Conservation (phyloP, 768 basidiomycete species). For the Myochromella boudieri region DNA sequence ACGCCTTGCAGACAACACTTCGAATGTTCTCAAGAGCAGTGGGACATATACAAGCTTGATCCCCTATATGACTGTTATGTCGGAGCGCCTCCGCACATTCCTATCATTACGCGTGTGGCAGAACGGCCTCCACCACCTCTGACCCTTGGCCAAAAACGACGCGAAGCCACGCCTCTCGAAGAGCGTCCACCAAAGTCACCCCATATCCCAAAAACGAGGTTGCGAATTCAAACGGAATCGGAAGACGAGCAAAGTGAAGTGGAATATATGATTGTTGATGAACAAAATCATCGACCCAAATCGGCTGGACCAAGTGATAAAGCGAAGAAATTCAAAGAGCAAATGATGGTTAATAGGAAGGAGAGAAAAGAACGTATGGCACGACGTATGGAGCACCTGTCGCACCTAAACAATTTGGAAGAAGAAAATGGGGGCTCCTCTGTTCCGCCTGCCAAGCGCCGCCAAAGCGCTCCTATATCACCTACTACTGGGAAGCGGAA, state of each 20-base stretch:
- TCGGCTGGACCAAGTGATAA: slow-evolving; percentile 20
- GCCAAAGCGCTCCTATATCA: slow-evolving; percentile 21
- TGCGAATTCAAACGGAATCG: slow-evolving; percentile 4
- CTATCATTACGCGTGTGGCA: slow-evolving; percentile 30
- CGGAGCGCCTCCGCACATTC: slow-evolving; percentile 36
- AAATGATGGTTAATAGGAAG: slow-evolving; percentile 31
- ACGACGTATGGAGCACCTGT: slow-evolving; percentile 24
- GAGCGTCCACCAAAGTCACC: slow-evolving; percentile 3
- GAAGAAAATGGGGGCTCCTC: slow-evolving; percentile 20
- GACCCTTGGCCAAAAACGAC: slow-evolving; percentile 19
- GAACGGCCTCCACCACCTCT: slow-evolving; percentile 9
- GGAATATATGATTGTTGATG: slow-evolving; percentile 50
- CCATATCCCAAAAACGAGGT: slow-evolving; percentile 3
- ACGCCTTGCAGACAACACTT: slow-evolving; percentile 39
- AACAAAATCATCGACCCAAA: slow-evolving; percentile 21
- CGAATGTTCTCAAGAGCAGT: slow-evolving; percentile 70
- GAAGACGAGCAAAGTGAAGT: slow-evolving; percentile 46
- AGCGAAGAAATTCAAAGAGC: slow-evolving; percentile 28
- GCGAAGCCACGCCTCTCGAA: slow-evolving; percentile 12
- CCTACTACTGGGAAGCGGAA: slow-evolving; percentile 43
- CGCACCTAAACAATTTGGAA: slow-evolving; percentile 14
- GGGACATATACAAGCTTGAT: slow-evolving; percentile 86
- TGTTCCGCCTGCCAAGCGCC: slow-evolving; percentile 8
- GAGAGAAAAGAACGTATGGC: slow-evolving; percentile 30
- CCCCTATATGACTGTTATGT: slow-evolving; percentile 69